A percentile compares a stretch with the other conserved stretches of the same genome.
These are phyloP conservation scores for Dothideomycetes sp. DNA, from an alignment of 2,329 filamentous ascomycete genomes.

Conservation along the genomic window DNA sequence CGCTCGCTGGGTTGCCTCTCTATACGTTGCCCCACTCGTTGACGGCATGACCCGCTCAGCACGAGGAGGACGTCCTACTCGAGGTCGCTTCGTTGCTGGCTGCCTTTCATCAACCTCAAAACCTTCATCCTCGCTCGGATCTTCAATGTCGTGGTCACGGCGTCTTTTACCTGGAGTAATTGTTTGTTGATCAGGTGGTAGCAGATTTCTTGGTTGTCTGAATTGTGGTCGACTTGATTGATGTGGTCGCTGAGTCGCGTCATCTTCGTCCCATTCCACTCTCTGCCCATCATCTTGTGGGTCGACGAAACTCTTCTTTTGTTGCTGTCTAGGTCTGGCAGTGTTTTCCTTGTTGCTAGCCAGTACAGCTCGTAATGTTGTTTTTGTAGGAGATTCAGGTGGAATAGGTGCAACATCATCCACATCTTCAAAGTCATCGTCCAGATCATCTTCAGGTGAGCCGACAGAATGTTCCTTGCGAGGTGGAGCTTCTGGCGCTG, in stretches of 20 bases:
- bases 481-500: no score
- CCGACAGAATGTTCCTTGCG: no score
- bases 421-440: no score
- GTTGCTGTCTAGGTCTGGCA: constrained; percentile 9
- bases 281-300: constrained; percentile 26
- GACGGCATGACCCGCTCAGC: not conserved
- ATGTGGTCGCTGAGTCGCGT: not conserved
- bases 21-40: no score
- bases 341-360: constrained; percentile 23
- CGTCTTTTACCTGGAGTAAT: constrained; percentile 13
- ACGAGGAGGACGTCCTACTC: no score
- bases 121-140: constrained; percentile 29
- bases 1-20: no score
- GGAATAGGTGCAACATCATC: no score
- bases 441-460: no score
- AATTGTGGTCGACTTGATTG: not conserved
- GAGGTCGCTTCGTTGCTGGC: constrained; percentile 11
- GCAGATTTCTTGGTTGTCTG: not conserved
- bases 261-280: constrained; percentile 27
- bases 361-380: not conserved
- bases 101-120: constrained; percentile 31
- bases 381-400: no score
- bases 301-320: constrained; percentile 24
- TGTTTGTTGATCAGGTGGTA: not conserved
- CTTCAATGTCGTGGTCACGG: constrained; percentile 20